Evolutionary conservation across 495 filamentous ascomycete genomes (phyloP).

Genomic region (Penicillium taxi): DNA sequence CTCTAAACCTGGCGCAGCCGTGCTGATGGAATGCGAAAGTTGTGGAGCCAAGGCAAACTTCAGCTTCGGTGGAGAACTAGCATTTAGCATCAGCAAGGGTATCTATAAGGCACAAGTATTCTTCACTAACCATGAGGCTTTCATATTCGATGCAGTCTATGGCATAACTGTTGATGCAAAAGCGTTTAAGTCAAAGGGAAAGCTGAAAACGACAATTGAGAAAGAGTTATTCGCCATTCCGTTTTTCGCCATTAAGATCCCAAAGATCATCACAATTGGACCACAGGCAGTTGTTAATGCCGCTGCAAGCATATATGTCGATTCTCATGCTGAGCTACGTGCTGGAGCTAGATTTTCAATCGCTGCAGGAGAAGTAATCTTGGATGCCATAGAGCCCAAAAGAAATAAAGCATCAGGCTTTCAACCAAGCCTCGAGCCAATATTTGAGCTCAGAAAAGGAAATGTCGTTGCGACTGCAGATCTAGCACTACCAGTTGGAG

Average conservation of each 20-base stretch:
- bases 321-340: not conserved
- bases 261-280: conserved; percentile 2
- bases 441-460: not conserved
- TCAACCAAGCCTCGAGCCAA: not conserved
- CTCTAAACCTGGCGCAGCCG: not conserved
- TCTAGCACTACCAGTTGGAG: conserved; percentile 1
- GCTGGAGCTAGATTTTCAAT: not conserved
- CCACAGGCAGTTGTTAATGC: not conserved
- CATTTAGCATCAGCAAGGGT: not conserved
- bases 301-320: conserved; percentile 1
- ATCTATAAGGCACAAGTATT: not conserved
- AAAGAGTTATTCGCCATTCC: not conserved
- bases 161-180: not conserved
- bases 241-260: not conserved
- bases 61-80: not conserved
- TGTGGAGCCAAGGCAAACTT: not conserved
- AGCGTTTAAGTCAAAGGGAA: too few relatives aligned
- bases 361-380: not conserved
- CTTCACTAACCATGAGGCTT: not conserved
- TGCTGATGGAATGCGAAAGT: not conserved
- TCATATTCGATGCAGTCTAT: conserved; percentile 1
- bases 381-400: not conserved
- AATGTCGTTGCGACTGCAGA: conserved; percentile 1
- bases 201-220: too few relatives aligned
- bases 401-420: not conserved